These are phyloP conservation scores for Agrocybe praecox DNA, from an alignment of 768 basidiomycete species.

Conservation along the genomic window DNA sequence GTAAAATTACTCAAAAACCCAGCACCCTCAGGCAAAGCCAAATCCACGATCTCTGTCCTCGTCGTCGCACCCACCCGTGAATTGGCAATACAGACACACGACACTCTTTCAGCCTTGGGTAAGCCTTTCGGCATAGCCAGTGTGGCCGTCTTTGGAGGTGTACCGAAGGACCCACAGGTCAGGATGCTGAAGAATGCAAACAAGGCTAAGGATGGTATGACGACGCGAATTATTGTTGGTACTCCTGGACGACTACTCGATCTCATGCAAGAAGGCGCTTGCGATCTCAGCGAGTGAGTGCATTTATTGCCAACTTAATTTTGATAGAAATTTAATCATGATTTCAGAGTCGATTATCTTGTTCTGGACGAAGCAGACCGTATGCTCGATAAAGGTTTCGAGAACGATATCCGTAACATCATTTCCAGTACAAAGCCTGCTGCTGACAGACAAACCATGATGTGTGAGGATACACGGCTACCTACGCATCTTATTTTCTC, in stretches of 20 bases:
- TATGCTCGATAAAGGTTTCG: constrained; percentile 98
- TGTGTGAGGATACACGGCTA: constrained; percentile 65
- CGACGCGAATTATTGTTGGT: constrained; percentile 84
- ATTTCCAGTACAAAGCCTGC: constrained; percentile 73
- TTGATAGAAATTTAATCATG: constrained; percentile 2
- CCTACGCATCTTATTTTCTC: background rate
- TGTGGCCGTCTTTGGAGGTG: constrained; percentile 95
- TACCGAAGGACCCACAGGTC: constrained; percentile 84
- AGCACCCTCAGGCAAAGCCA: constrained; percentile 22
- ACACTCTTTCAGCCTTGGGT: constrained; percentile 75
- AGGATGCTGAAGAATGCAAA: constrained; percentile 60
- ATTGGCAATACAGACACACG: constrained; percentile 93
- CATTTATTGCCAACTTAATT: background rate
- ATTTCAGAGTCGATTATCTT: constrained; percentile 77
- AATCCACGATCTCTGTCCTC: constrained; percentile 58
- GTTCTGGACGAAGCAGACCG: constrained; percentile 98
- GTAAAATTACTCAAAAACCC: constrained; percentile 53
- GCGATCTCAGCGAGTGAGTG: constrained; percentile 77
- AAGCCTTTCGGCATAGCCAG: constrained; percentile 74
- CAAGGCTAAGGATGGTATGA: constrained; percentile 47
- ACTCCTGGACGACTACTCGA: constrained; percentile 95
- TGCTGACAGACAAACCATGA: constrained; percentile 84
- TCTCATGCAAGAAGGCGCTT: constrained; percentile 83
- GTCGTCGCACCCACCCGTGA: constrained; percentile 96
- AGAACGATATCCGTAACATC: constrained; percentile 94